Conservation (phyloP, 2,329 filamentous ascomycete genomes). For the Phoma herbarum region DNA sequence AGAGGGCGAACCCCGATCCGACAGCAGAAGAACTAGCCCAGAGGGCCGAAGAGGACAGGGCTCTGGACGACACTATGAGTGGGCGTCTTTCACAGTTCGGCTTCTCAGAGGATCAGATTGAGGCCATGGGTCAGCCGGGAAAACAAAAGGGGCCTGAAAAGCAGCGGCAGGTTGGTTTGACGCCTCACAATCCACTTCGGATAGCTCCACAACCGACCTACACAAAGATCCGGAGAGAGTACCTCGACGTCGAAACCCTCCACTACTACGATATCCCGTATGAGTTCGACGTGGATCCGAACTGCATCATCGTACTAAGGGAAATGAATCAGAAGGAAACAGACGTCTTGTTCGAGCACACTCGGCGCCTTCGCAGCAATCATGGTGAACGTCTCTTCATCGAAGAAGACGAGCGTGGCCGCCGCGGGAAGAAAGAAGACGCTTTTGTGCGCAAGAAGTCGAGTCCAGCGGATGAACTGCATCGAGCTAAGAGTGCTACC, state of each 20-base stretch:
- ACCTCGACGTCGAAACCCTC: conserved; percentile 4
- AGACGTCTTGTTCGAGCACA: conserved; percentile 3
- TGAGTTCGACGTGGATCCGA: neutral
- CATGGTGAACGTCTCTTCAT: no score
- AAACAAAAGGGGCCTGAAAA: neutral
- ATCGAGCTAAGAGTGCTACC: no score
- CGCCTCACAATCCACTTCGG: neutral
- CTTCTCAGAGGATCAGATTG: neutral
- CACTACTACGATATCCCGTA: conserved; percentile 4
- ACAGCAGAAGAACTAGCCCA: no score
- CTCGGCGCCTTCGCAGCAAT: neutral
- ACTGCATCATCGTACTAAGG: neutral
- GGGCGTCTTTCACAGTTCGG: neutral
- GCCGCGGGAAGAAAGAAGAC: neutral
- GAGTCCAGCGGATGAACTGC: no score
- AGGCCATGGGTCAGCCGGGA: neutral
- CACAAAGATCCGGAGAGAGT: neutral
- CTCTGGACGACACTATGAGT: no score
- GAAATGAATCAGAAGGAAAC: neutral
- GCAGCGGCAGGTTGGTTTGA: neutral
- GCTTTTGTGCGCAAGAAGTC: neutral
- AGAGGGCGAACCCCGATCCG: no score
- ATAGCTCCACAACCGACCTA: neutral
- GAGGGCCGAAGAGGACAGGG: no score
- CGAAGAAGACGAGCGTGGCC: neutral